Evolutionary conservation across 179 eudicot species (phyloP), one percentile per base, ranked within the genome.

Genomic region (Silene vulgaris): DNA sequence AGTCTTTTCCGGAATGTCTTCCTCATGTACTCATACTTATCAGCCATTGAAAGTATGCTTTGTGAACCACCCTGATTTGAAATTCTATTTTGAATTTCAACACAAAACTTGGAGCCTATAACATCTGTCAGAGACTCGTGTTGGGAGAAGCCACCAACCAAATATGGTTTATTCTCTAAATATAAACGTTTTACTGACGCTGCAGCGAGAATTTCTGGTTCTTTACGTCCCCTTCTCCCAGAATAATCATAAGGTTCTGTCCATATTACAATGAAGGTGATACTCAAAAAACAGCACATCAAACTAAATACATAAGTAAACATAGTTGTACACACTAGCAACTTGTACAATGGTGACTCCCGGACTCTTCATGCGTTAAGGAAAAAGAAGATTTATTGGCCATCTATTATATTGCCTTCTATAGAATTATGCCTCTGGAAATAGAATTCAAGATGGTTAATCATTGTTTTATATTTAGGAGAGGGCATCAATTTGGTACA

Each of bases 171-270:
- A 81, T 95, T 90, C 82, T 90, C 93, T 23, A 95, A 85, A 84
- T 80, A 95, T 79, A 86, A 80, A 66, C 97, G 97, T 84, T 95
- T 95, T 72, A 79, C 87, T 26, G 95, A 88, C 80, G 89, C 89
- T 71, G 97, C 95, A 79, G 90, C 88, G 71, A 88, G 90, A 79
- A 86, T 87, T 83, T 89, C 97, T 4, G 97, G 97, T 80, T 90
- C 97, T 82, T 92, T 89, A 75, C 93, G 83, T 62, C 96, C 99
- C 78, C 97, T 86, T 87, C 97, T 84, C 70, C 86, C 91, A 82
- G 84, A 83, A 85, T 78, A 89, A 76, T 88, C 86, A 75, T 90
- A 92, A 78, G 97, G 97, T 83, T 95, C 99, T 95, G 90, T 50
- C 74, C 81, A 84, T 52, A 68, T 67, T 70, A n/a, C 40, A 65